phyloP scores from a whole-genome alignment of 2,329 filamentous ascomycete species.

The Cladosporium sp. region DNA sequence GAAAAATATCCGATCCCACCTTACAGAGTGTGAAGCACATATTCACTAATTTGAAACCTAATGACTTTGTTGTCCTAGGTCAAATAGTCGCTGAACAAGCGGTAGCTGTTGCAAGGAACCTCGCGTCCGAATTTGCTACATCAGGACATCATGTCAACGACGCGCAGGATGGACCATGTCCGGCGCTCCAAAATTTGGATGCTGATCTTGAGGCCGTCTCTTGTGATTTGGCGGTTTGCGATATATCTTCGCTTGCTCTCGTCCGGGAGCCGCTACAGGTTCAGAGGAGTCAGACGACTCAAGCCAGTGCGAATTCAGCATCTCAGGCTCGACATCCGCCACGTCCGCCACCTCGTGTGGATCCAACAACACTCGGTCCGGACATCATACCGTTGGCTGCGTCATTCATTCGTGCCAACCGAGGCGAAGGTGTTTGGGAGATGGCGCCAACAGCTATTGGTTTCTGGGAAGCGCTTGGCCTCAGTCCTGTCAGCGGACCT shows the following conservation, averaged over 20 bases:
- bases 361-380: conserved; percentile 26
- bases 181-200: not conserved
- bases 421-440: conserved; percentile 65
- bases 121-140: not conserved
- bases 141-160: not conserved
- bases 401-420: conserved; percentile 68
- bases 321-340: conserved; percentile 23
- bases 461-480: conserved; percentile 78
- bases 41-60: conserved; percentile 17
- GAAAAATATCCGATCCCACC: too few relatives aligned
- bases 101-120: not conserved
- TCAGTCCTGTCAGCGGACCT: conserved; percentile 64
- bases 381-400: conserved; percentile 53
- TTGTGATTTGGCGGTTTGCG: conserved; percentile 16
- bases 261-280: conserved; percentile 19
- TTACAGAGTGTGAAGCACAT: conserved; percentile 13
- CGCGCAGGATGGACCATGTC: too few relatives aligned
- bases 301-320: conserved; percentile 14
- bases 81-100: conserved; percentile 33
- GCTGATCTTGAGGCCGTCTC: conserved; percentile 14
- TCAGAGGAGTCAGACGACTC: conserved; percentile 13
- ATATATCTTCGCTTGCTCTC: conserved; percentile 26
- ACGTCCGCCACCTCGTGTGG: conserved; percentile 26
- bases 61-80: conserved; percentile 30
- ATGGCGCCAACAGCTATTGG: conserved; percentile 68